Percentiles rank a stretch among this genome's conserved stretches.
These are phyloP conservation scores for Cryptococcus sp. DNA, from an alignment of 1,284 basidiomycete genomes.

Conservation along the genomic window DNA sequence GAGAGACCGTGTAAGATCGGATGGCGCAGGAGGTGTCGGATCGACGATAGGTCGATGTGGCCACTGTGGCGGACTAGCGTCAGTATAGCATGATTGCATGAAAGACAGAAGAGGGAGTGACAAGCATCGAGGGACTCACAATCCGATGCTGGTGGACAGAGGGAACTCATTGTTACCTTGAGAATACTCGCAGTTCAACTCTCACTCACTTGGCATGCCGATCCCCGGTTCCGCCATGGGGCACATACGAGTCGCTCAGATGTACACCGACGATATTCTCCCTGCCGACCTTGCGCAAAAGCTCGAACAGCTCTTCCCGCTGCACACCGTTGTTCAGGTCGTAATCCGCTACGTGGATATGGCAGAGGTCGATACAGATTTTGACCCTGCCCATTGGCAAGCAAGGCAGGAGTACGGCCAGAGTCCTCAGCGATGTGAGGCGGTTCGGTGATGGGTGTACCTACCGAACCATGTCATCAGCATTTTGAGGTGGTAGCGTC, in stretches of 20 bases:
- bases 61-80: constrained; percentile 13
- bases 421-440: constrained; percentile 7
- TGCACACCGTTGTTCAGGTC: constrained; percentile 15
- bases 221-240: constrained; percentile 17
- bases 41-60: constrained; percentile 17
- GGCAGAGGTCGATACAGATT: constrained; percentile 30
- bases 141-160: constrained; percentile 9
- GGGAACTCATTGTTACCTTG: not conserved
- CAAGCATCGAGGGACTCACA: constrained; percentile 7
- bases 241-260: constrained; percentile 18
- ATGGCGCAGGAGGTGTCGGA: constrained; percentile 21
- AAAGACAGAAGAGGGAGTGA: not conserved
- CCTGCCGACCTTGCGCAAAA: constrained; percentile 11
- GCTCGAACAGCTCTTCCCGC: constrained; percentile 13
- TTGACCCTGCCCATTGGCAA: constrained; percentile 13
- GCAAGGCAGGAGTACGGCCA: constrained; percentile 3
- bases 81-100: not conserved
- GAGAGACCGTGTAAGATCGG: constrained; percentile 15
- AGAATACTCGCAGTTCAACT: not conserved
- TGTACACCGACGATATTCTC: constrained; percentile 23
- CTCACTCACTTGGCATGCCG: constrained; percentile 28
- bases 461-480: not conserved
- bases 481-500: no score
- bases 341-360: constrained; percentile 20
- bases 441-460: constrained; percentile 12